Evolutionary conservation across 139 green algal genomes (phyloP), one percentile per base, ranked within the genome.

Genomic region (Coelastrella sp.): DNA sequence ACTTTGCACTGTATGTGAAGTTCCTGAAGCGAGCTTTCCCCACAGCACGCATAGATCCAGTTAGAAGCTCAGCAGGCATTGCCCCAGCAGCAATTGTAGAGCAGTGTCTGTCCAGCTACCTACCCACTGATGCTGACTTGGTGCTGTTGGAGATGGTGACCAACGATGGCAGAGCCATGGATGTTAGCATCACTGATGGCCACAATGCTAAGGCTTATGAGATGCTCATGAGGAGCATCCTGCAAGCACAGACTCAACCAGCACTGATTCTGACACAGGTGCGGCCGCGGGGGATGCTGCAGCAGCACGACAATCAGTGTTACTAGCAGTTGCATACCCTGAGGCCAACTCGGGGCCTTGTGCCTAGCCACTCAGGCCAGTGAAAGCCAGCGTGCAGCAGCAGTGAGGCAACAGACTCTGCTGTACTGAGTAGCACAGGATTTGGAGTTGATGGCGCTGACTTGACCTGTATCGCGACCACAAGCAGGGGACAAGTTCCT

Each of bases 231-330:
- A 75, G 88, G 14, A 80, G 78, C 56, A 66, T 88, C 19, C 80
- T 91, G 22, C 64, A 56, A 3, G 57, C 20, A 10, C 7, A 13
- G 3, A 88, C 74, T 20, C n/a, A 88, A 80, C 88, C 88, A 7
- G 88, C 88, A 59, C 47, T 91, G 23, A 56, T 91, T n/a, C n/a
- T 91, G 20, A 88, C 80, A 60, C 88, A 91, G 80, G 80, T 91
- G 23, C 7, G 80, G 17, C 5, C 10, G n/a, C n/a, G n/a, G n/a
- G n/a, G n/a, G n/a, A n/a, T n/a, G n/a, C n/a, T n/a, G n/a, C n/a
- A n/a, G n/a, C n/a, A n/a, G n/a, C n/a, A n/a, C n/a, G n/a, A n/a
- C n/a, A n/a, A n/a, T n/a, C n/a, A n/a, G n/a, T n/a, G n/a, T n/a
- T n/a, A n/a, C n/a, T n/a, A n/a, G n/a, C n/a, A n/a, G n/a, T n/a